Evolutionary conservation across 306 rosid species (phyloP).

Genomic region (Begonia loranthoides): DNA sequence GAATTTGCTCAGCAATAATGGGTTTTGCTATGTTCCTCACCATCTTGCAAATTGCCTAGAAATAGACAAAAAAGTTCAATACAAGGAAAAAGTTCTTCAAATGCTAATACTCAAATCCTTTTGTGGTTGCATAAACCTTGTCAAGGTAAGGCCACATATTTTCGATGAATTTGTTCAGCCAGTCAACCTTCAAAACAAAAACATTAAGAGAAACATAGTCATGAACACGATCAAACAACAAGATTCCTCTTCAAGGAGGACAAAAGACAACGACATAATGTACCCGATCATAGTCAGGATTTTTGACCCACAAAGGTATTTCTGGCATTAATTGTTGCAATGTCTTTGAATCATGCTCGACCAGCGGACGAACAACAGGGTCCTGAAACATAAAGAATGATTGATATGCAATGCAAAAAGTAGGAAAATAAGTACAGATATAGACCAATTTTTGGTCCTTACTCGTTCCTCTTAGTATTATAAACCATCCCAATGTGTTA

Average conservation of each 20-base stretch:
- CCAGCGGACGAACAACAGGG: slow-evolving; percentile 42
- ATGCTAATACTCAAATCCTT: no score
- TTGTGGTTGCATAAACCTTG: slow-evolving; percentile 36
- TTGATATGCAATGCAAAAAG: no score
- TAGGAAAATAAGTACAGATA: no score
- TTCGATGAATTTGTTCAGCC: slow-evolving; percentile 68
- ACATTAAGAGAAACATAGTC: background rate
- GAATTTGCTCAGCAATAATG: slow-evolving; percentile 79
- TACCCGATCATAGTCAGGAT: slow-evolving; percentile 82
- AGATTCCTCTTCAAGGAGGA: no score
- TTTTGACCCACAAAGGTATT: slow-evolving; percentile 76
- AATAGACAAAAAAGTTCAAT: slow-evolving; percentile 2
- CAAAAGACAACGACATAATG: no score
- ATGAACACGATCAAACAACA: no score
- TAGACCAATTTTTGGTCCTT: no score
- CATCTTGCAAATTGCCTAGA: slow-evolving; percentile 78
- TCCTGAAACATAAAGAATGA: slow-evolving; percentile 10
- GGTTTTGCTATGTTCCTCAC: slow-evolving; percentile 58
- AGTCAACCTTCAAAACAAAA: slow-evolving; percentile 44
- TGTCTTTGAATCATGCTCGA: slow-evolving; percentile 44
- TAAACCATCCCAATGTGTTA: no score
- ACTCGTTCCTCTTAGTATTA: no score
- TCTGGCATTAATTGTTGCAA: slow-evolving; percentile 64
- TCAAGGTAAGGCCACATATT: slow-evolving; percentile 96
- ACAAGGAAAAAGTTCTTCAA: no score